A percentile compares a stretch with the other conserved stretches of the same genome.
phyloP scores from a whole-genome alignment of 768 basidiomycete species.

The Rhodosporidiobolus odoratus region DNA sequence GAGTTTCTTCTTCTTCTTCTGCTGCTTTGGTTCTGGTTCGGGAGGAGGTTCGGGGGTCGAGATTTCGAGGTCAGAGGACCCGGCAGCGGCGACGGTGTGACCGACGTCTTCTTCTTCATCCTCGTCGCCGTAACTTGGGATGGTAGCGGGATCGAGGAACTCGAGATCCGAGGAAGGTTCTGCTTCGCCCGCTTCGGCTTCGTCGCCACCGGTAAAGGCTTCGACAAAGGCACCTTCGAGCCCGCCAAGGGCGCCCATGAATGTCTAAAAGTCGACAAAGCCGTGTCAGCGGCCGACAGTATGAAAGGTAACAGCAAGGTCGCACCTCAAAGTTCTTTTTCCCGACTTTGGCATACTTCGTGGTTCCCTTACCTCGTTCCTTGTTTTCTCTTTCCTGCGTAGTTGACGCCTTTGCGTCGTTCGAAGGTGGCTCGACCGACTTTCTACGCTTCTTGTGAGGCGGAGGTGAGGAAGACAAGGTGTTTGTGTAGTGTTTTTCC shows the following conservation, averaged over 20 bases:
- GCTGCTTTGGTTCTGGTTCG: too few species aligned
- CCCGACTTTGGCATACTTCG: background rate
- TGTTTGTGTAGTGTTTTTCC: background rate
- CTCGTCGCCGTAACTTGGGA: too few species aligned
- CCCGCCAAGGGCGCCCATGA: background rate
- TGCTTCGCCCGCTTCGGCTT: background rate
- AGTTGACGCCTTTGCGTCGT: background rate
- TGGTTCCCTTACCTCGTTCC: background rate
- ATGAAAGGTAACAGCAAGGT: background rate
- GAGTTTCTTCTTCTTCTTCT: background rate
- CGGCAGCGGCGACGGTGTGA: too few species aligned
- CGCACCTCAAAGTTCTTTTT: slow-evolving; percentile 17
- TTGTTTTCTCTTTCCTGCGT: background rate
- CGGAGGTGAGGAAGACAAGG: background rate
- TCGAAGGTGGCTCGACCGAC: background rate
- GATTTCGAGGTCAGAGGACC: too few species aligned
- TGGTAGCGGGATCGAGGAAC: too few species aligned
- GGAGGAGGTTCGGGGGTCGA: background rate
- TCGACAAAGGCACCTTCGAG: background rate
- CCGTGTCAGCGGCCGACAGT: background rate
- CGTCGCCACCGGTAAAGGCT: background rate
- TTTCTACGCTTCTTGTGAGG: background rate
- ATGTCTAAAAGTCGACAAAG: background rate
- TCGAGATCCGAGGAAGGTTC: background rate
- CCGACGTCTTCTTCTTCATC: too few species aligned